Base-by-base conservation (phyloP, 345 rosid genomes). In the Moringa oleifera region DNA sequence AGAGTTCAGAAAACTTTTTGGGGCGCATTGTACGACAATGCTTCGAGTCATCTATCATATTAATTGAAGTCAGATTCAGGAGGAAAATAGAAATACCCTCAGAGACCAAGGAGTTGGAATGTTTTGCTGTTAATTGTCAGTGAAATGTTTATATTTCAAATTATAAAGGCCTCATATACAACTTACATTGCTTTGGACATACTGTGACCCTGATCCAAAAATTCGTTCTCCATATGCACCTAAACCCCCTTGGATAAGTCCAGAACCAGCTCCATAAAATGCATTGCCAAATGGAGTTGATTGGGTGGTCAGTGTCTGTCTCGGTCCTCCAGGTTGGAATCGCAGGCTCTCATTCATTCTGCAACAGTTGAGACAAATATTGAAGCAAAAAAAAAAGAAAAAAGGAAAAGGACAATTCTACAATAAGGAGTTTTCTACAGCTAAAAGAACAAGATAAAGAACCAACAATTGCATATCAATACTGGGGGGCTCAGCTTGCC, bases 161-260 rank as follows among this genome's bases (percentile, higher is more conserved):
- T 24, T 52, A 19, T 10, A 2, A 0, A 51, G 18, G 16, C 25
- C 24, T 47, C 18, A 37, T 20, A 3, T 31, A 45, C 28, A 31
- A 63, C 89, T 63, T 74, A 82, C 87, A 68, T 84, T 84, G 77
- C 85, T 82, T 75, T 82, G 83, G 19, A 84, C 86, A 55, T 79
- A 84, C 66, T 73, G 80, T 46, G 86, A 79, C 59, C 83, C 74
- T 0, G 90, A 84, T 0, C 85, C 90, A 12, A 80, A 54, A 58
- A 82, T 71, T 37, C 60, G 74, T 75, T 69, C 85, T 6, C 87
- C 83, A 17, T 82, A 76, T 0, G 83, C 83, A 7, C 90, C 82
- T 57, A 78, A 72, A 37, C 85, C 85, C 25, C 78, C 72, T 64
- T 77, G 74, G 49, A 80, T 80, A 15, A 82, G 69, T 19, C 83